These are phyloP conservation scores for Pilatotrama ljubarskyi DNA, from an alignment of 768 basidiomycete species.

Conservation along the genomic window DNA sequence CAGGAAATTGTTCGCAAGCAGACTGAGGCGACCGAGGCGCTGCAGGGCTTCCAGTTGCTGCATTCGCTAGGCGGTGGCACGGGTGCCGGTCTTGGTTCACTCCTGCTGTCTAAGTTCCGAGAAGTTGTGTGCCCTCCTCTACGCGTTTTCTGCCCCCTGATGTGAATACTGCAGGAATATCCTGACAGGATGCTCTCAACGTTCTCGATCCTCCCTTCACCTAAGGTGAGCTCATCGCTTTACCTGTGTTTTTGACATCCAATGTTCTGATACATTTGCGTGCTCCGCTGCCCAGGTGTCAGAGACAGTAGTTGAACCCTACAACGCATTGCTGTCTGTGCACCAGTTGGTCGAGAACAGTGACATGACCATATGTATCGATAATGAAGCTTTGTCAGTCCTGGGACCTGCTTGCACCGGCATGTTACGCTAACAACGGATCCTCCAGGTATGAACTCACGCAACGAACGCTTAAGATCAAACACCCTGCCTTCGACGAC, in stretches of 20 bases:
- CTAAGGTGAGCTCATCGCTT: constrained; percentile 42
- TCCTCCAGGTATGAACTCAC: constrained; percentile 68
- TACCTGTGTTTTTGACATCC: neutral
- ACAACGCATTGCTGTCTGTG: constrained; percentile 81
- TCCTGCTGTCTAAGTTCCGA: constrained; percentile 78
- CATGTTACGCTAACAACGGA: neutral
- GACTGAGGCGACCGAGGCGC: constrained; percentile 76
- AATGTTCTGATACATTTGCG: neutral
- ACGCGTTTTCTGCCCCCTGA: constrained; percentile 22
- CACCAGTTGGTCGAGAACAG: constrained; percentile 90
- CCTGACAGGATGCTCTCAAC: constrained; percentile 52
- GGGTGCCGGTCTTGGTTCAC: constrained; percentile 81
- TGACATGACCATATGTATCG: constrained; percentile 81
- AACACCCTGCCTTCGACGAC: constrained; percentile 61
- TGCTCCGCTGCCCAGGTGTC: constrained; percentile 33
- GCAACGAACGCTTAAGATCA: constrained; percentile 61
- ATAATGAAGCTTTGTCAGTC: constrained; percentile 82
- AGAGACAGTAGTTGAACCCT: constrained; percentile 70
- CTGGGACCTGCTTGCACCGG: neutral
- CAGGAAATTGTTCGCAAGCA: constrained; percentile 80
- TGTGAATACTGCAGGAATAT: constrained; percentile 55
- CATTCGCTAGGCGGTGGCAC: constrained; percentile 94
- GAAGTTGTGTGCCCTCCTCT: constrained; percentile 49
- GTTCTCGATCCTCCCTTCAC: constrained; percentile 54
- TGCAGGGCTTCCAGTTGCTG: constrained; percentile 90